phyloP scores from a whole-genome alignment of 257 asterid genomes.

The Nicotiana attenuata region DNA sequence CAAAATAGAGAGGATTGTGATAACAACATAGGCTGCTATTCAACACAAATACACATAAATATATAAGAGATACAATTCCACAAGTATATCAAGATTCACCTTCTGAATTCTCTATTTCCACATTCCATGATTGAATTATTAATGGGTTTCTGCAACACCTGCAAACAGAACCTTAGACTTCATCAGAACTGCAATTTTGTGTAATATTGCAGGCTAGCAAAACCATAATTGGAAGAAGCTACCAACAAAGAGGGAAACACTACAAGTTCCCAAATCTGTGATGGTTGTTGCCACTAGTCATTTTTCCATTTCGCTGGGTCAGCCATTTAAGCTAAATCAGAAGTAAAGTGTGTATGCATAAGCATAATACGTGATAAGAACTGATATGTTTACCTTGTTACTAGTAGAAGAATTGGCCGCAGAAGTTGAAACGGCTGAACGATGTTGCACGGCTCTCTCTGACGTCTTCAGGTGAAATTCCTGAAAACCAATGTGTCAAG shows the following conservation, averaged over 20 bases:
- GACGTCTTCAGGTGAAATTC: constrained; percentile 84
- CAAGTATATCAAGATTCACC: constrained; percentile 39
- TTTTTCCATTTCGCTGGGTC: not conserved
- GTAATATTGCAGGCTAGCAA: not conserved
- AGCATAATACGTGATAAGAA: not conserved
- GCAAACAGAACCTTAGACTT: constrained; percentile 20
- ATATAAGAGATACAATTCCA: not conserved
- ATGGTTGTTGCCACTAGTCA: not conserved
- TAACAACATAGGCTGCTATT: not conserved
- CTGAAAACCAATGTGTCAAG: constrained; percentile 37
- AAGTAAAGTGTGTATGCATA: not conserved
- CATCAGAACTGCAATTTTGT: not conserved
- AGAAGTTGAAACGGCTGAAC: constrained; percentile 38
- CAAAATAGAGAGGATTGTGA: not conserved
- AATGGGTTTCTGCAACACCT: constrained; percentile 37
- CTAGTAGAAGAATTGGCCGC: constrained; percentile 22
- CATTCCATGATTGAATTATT: constrained; percentile 30
- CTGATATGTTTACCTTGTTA: constrained; percentile 30
- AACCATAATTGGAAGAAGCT: not conserved
- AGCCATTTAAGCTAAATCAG: not conserved
- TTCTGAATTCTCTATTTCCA: constrained; percentile 48
- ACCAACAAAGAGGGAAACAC: not conserved
- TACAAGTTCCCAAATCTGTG: not conserved
- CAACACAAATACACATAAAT: not conserved
- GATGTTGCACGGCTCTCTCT: constrained; percentile 75